A percentile compares a stretch with the other conserved stretches of the same genome.
These are phyloP conservation scores for Delphinella strobiligena DNA, from an alignment of 2,329 filamentous ascomycete species.

Conservation along the genomic window DNA sequence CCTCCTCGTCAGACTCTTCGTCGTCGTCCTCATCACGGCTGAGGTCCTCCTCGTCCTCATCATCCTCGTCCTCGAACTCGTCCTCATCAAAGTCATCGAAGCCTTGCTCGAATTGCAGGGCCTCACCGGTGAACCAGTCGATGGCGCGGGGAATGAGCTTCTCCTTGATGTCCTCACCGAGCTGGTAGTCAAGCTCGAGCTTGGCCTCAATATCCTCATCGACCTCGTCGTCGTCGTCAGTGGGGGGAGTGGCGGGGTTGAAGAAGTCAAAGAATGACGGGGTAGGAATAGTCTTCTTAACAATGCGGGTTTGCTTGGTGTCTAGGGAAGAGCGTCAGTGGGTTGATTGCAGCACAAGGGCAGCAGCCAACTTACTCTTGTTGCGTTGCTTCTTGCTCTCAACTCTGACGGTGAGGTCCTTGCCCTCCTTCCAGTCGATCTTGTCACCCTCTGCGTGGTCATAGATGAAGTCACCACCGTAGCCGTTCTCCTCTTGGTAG, in stretches of 20 bases:
- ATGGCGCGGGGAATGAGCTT: slow-evolving; percentile 97
- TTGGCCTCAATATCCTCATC: slow-evolving; percentile 92
- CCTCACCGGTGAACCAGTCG: slow-evolving; percentile 99
- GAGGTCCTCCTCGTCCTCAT: slow-evolving; percentile 77
- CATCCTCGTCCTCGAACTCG: slow-evolving; percentile 83
- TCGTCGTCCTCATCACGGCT: slow-evolving; percentile 74
- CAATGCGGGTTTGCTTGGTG: slow-evolving; percentile 97
- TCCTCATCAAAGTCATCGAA: slow-evolving; percentile 74
- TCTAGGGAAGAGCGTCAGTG: slow-evolving; percentile 41
- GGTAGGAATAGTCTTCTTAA: slow-evolving; percentile 97
- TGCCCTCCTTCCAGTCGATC: slow-evolving; percentile 89
- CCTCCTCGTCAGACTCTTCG: slow-evolving; percentile 40
- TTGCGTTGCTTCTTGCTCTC: slow-evolving; percentile 99
- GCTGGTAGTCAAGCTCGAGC: slow-evolving; percentile 94
- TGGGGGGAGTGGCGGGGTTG: slow-evolving; percentile 79
- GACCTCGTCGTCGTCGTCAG: slow-evolving; percentile 62
- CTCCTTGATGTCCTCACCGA: slow-evolving; percentile 99
- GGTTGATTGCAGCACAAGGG: not conserved
- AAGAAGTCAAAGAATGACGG: slow-evolving; percentile 99
- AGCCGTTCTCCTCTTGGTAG: slow-evolving; percentile 97
- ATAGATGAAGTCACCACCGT: slow-evolving; percentile 98
- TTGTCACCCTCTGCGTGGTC: slow-evolving; percentile 97
- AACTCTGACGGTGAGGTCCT: slow-evolving; percentile 85
- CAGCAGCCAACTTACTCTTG: slow-evolving; percentile 61
- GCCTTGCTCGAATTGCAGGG: slow-evolving; percentile 88